phyloP scores from a whole-genome alignment of 2,329 filamentous ascomycete genomes.

The Parasarocladium wereldwijsianum region DNA sequence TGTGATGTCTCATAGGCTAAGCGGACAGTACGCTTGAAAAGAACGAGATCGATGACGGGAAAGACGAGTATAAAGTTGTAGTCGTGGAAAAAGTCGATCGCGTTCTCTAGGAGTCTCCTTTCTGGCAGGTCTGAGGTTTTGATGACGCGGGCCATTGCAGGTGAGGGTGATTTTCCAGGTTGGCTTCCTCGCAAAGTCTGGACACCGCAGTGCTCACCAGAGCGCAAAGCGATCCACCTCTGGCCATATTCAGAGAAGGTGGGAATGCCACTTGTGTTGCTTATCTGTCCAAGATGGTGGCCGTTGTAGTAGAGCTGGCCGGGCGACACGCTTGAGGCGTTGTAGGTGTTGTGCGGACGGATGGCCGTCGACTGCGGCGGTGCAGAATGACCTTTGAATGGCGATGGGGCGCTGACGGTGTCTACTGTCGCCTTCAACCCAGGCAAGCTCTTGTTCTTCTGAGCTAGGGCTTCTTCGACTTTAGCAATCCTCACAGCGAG shows the following conservation, averaged over 20 bases:
- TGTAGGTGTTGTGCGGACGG: too few species aligned
- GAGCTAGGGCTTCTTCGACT: too few species aligned
- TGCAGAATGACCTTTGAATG: too few species aligned
- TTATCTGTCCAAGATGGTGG: conserved; percentile 1
- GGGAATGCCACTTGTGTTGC: conserved; percentile 2
- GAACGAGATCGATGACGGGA: conserved; percentile 23
- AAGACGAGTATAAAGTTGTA: conserved; percentile 23
- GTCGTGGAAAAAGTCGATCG: conserved; percentile 5
- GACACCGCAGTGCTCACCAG: conserved; percentile 1
- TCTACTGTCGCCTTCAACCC: too few species aligned
- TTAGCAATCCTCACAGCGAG: too few species aligned
- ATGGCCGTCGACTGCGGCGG: too few species aligned
- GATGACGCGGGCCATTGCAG: background rate
- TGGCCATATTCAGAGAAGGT: background rate
- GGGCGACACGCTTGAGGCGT: background rate
- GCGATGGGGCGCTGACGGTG: too few species aligned
- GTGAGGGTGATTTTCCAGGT: background rate
- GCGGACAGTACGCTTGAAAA: conserved; percentile 25
- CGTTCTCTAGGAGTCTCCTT: conserved; percentile 7
- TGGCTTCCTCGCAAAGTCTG: too few species aligned
- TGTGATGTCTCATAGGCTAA: conserved; percentile 20
- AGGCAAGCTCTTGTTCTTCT: too few species aligned
- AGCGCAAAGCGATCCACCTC: conserved; percentile 1
- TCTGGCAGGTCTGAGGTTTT: background rate
- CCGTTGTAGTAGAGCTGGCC: conserved; percentile 1